Base-by-base conservation (phyloP, 495 filamentous ascomycete genomes). In the Trichocladium antarcticum region DNA sequence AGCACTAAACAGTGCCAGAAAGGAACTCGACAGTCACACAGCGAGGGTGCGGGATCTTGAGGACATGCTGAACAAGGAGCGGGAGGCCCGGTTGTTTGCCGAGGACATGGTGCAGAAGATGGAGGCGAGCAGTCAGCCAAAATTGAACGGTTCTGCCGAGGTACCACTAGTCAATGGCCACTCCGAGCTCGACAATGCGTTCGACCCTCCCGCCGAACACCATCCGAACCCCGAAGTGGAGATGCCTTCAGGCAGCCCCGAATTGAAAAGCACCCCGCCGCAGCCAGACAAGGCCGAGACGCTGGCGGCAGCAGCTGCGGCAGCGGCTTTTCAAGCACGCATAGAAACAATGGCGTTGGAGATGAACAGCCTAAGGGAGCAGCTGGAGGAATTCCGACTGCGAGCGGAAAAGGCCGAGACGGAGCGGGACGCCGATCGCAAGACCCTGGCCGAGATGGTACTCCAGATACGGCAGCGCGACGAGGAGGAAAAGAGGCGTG, bases 361-460 rank as follows among this genome's bases (percentile, higher is more conserved):
- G 60, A 90, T 97, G 78, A 79, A 81, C 47, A 81, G 84, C 43
- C 77, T 95, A 68, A 86, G 81, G 61, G 72, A 79, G 48, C 80
- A 90, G 63, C 81, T 95, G 57, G 82, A 90, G 41, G 67, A 68
- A 0, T 95, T 87, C 67, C 82, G 82, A 54, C 67, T 76, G 14
- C 79, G 85, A 12, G 87, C 89, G 2, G 82, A 94, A 62, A 78
- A 69, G 40, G 89, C 89, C 3, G 88, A 95, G 60, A 70, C 74
- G 16, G 87, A 95, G 53, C 74, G 77, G 21, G 73, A 76, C 48
- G 68, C 74, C 32, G 74, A 79, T 41, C 79, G 81, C 43, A 81
- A 82, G 60, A 85, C 82, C 1, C 67, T 98, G 19, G 81, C 83
- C 0, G 87, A 95, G 60, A 90, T 96, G 88, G 82, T 96, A 14